phyloP scores from a whole-genome alignment of 139 green algal genomes.

The Chlorella sorokiniana region DNA sequence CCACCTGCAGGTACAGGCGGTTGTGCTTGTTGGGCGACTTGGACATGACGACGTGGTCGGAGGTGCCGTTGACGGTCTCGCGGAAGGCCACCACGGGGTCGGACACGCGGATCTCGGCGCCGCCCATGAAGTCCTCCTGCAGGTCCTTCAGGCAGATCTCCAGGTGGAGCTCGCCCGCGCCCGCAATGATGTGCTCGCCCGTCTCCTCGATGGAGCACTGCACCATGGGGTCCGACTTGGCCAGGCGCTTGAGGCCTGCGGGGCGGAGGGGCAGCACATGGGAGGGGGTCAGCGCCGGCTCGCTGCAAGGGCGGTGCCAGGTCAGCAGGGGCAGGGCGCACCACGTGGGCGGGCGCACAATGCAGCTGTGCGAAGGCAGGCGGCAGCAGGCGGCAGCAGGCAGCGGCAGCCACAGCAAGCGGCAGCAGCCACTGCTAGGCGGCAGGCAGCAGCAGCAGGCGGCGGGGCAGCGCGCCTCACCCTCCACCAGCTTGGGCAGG shows the following conservation, averaged over 20 bases:
- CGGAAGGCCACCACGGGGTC: conserved; percentile 98
- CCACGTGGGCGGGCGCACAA: too few species aligned
- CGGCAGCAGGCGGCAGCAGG: too few species aligned
- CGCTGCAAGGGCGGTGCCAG: not conserved
- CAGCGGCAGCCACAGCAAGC: too few species aligned
- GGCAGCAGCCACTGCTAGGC: too few species aligned
- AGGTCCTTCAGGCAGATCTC: conserved; percentile 99
- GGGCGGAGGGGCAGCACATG: not conserved
- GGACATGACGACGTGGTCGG: conserved; percentile 94
- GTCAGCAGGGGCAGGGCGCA: too few species aligned
- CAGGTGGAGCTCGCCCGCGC: conserved; percentile 95
- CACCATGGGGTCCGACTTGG: conserved; percentile 99
- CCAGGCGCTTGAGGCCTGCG: conserved; percentile 92
- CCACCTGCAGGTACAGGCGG: conserved; percentile 93
- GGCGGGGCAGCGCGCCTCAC: not conserved
- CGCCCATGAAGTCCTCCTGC: conserved; percentile 99
- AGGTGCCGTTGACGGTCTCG: conserved; percentile 89
- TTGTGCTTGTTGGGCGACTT: conserved; percentile 99
- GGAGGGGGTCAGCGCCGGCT: too few species aligned
- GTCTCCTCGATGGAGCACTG: conserved; percentile 98
- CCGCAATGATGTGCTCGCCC: conserved; percentile 98
- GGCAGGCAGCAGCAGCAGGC: too few species aligned
- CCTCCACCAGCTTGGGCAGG: conserved; percentile 99
- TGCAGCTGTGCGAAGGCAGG: too few species aligned
- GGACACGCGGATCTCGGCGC: conserved; percentile 94